Evolutionary conservation across 768 basidiomycete species (phyloP).

Genomic region (Pleurotus cornucopiae): DNA sequence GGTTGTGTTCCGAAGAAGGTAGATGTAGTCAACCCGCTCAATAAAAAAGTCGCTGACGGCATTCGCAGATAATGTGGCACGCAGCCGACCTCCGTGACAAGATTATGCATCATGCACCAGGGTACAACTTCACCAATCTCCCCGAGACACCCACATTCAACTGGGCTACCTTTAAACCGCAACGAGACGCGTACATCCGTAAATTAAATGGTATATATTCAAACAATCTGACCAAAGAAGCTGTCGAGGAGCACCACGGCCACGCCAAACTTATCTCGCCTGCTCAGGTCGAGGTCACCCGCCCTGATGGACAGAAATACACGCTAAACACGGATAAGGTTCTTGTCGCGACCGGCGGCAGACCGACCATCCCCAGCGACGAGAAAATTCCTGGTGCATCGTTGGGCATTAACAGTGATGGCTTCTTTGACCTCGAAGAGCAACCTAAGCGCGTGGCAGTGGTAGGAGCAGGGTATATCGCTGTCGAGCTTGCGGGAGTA

Average conservation of each 20-base stretch:
- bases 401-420: constrained; percentile 89
- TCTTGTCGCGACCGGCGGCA: constrained; percentile 82
- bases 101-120: constrained; percentile 67
- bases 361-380: constrained; percentile 75
- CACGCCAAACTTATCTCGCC: constrained; percentile 68
- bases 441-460: constrained; percentile 93
- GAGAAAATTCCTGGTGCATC: constrained; percentile 84
- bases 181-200: constrained; percentile 93
- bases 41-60: constrained; percentile 1
- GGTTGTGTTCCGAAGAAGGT: constrained; percentile 99
- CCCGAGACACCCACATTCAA: constrained; percentile 58
- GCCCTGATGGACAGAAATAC: constrained; percentile 65
- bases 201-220: constrained; percentile 90
- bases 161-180: constrained; percentile 89
- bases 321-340: constrained; percentile 73
- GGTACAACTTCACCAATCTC: constrained; percentile 67
- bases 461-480: constrained; percentile 97
- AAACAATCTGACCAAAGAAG: constrained; percentile 80
- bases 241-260: constrained; percentile 84
- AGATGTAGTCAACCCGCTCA: constrained; percentile 12
- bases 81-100: constrained; percentile 88
- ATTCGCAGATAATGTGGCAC: constrained; percentile 91
- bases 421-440: constrained; percentile 88
- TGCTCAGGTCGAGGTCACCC: constrained; percentile 69
- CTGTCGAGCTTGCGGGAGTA: constrained; percentile 94